These are phyloP conservation scores for Phytophthora tentaculata DNA, from an alignment of 352 stramenopile genomes.

Conservation along the genomic window DNA sequence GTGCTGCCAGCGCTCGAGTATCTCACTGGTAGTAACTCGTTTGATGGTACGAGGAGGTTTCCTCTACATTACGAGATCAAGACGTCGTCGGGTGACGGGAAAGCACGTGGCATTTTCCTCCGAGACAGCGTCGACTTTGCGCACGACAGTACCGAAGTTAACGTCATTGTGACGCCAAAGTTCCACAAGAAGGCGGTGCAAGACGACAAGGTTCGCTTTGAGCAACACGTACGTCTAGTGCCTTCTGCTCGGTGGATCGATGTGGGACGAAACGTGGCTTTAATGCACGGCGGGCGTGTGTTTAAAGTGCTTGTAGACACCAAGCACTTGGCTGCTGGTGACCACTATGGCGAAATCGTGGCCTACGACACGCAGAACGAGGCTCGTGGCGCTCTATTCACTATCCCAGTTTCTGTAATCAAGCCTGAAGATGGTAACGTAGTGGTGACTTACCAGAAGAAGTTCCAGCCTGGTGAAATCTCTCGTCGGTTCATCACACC, in stretches of 20 bases:
- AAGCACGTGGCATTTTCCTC: slow-evolving; percentile 84
- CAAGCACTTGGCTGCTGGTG: slow-evolving; percentile 71
- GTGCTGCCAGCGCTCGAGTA: slow-evolving; percentile 82
- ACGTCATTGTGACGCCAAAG: slow-evolving; percentile 85
- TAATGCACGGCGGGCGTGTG: slow-evolving; percentile 83
- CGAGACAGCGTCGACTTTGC: slow-evolving; percentile 79
- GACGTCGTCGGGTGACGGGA: slow-evolving; percentile 47
- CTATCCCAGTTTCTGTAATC: slow-evolving; percentile 91
- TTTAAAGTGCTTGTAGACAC: slow-evolving; percentile 94
- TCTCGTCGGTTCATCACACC: slow-evolving; percentile 85
- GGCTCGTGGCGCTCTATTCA: slow-evolving; percentile 81
- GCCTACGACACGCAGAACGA: slow-evolving; percentile 79
- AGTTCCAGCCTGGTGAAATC: slow-evolving; percentile 69
- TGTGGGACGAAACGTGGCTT: slow-evolving; percentile 82
- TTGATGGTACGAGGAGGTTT: slow-evolving; percentile 72
- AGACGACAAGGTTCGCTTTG: slow-evolving; percentile 88
- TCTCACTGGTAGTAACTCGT: slow-evolving; percentile 48
- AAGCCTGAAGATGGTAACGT: slow-evolving; percentile 68
- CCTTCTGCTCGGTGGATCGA: slow-evolving; percentile 88
- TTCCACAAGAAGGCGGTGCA: slow-evolving; percentile 89
- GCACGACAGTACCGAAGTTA: slow-evolving; percentile 78
- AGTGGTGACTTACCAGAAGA: slow-evolving; percentile 50
- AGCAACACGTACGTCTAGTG: slow-evolving; percentile 86
- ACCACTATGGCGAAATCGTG: slow-evolving; percentile 89
- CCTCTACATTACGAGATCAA: slow-evolving; percentile 62